Percentiles rank a stretch among this genome's conserved stretches.
These are phyloP conservation scores for Glycine soja DNA, from an alignment of 306 rosid genomes.

Conservation along the genomic window DNA sequence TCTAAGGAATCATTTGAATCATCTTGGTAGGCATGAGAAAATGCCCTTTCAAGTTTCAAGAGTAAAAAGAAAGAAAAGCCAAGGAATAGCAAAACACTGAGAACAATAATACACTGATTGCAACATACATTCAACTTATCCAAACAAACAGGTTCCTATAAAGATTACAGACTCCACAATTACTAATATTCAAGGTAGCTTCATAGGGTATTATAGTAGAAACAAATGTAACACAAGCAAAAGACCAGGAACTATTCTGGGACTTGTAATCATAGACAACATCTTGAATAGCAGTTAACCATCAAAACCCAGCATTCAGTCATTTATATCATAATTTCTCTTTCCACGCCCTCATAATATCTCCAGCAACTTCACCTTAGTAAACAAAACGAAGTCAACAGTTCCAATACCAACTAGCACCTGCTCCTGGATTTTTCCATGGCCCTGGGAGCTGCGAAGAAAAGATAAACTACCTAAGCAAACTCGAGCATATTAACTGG, in stretches of 20 bases:
- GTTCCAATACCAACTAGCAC: slow-evolving; percentile 46
- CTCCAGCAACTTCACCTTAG: slow-evolving; percentile 22
- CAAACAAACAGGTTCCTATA: slow-evolving; percentile 50
- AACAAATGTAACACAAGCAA: slow-evolving; percentile 49
- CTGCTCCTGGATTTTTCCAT: slow-evolving; percentile 58
- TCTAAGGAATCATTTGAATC: not conserved
- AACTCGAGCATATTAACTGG: slow-evolving; percentile 1
- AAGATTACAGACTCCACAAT: slow-evolving; percentile 61
- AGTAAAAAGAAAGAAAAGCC: not conserved
- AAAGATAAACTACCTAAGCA: slow-evolving; percentile 19
- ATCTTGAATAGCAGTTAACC: slow-evolving; percentile 45
- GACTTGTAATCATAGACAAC: slow-evolving; percentile 50
- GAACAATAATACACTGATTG: slow-evolving; percentile 33
- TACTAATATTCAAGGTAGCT: slow-evolving; percentile 53
- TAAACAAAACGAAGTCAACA: slow-evolving; percentile 44
- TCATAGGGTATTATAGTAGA: slow-evolving; percentile 50
- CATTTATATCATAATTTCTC: slow-evolving; percentile 40
- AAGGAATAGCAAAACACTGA: slow-evolving; percentile 30
- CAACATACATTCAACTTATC: slow-evolving; percentile 49
- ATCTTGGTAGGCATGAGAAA: not conserved
- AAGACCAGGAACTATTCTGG: slow-evolving; percentile 38
- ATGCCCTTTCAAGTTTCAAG: not conserved
- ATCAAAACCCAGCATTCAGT: slow-evolving; percentile 50
- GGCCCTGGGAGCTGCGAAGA: slow-evolving; percentile 61
- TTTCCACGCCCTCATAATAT: slow-evolving; percentile 35